These are phyloP conservation scores for Termitomyces titanicus DNA, from an alignment of 768 basidiomycete genomes.

Conservation along the genomic window DNA sequence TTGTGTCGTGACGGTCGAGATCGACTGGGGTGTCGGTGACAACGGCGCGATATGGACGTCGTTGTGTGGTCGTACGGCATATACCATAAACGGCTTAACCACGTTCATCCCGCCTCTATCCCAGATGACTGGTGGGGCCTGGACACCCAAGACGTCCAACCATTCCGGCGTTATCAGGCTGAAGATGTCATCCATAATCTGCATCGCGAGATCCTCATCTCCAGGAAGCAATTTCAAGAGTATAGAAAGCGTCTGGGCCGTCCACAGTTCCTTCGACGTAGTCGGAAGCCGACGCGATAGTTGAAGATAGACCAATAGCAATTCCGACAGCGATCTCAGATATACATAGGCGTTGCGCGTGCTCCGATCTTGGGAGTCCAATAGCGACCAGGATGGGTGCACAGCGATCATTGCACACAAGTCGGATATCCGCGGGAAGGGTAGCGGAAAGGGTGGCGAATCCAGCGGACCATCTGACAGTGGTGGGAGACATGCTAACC, in stretches of 20 bases:
- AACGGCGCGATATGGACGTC: conserved; percentile 49
- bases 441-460: conserved; percentile 59
- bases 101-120: conserved; percentile 45
- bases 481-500: conserved; percentile 58
- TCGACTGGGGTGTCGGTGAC: conserved; percentile 47
- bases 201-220: conserved; percentile 60
- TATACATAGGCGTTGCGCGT: conserved; percentile 27
- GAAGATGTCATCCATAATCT: conserved; percentile 37
- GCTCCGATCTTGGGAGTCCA: conserved; percentile 17
- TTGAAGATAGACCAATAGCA: conserved; percentile 52
- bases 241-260: conserved; percentile 61
- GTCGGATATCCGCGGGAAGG: conserved; percentile 52
- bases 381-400: conserved; percentile 49
- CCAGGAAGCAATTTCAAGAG: conserved; percentile 60
- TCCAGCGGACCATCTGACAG: conserved; percentile 32
- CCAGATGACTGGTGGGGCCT: conserved; percentile 41
- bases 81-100: conserved; percentile 58
- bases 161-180: conserved; percentile 37
- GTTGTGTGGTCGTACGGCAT: conserved; percentile 38
- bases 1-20: conserved; percentile 55
- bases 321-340: conserved; percentile 49
- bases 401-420: conserved; percentile 46
- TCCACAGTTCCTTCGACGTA: conserved; percentile 57
- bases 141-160: conserved; percentile 32
- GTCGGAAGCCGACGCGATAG: conserved; percentile 58